Conservation (phyloP, 2,329 filamentous ascomycete species). For the Hymenoscyphus scutula region DNA sequence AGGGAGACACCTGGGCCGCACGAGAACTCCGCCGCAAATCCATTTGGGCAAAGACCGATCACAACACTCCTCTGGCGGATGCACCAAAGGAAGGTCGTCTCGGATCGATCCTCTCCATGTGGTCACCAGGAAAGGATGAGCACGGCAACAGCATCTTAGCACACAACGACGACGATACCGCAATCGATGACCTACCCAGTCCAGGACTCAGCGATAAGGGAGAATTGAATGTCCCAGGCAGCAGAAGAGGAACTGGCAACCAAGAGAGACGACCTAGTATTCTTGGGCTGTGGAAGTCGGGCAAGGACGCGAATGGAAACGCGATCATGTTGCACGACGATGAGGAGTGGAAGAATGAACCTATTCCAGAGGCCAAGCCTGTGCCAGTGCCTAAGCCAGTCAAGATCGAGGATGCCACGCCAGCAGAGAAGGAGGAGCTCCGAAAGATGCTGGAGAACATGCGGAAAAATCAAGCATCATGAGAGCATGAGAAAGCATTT, state of each 20-base stretch:
- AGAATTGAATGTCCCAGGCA: not conserved
- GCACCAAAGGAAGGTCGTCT: conserved; percentile 2
- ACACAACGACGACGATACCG: conserved; percentile 11
- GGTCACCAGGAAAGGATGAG: conserved; percentile 10
- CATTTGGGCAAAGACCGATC: conserved; percentile 11
- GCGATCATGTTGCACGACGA: conserved; percentile 12
- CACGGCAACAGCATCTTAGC: conserved; percentile 9
- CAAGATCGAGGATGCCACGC: not conserved
- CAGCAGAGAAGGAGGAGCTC: not conserved
- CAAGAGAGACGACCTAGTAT: conserved; percentile 14
- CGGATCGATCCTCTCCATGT: conserved; percentile 12
- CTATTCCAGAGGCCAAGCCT: not conserved
- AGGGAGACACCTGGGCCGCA: conserved; percentile 12
- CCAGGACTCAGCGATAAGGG: not conserved
- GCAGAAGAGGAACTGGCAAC: conserved; percentile 1
- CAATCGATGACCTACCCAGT: not conserved
- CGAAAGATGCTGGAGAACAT: conserved; percentile 1
- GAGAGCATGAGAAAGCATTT: not conserved
- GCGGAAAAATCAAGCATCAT: not conserved
- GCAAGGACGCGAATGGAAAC: conserved; percentile 12
- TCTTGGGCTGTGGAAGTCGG: conserved; percentile 10
- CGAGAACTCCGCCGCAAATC: conserved; percentile 11
- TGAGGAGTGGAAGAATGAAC: conserved; percentile 9
- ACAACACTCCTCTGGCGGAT: conserved; percentile 6
- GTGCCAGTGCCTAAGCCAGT: not conserved